A percentile compares a stretch with the other conserved stretches of the same genome.
phyloP scores from a whole-genome alignment of 495 filamentous ascomycete genomes.

The Aspergillus asperescens region DNA sequence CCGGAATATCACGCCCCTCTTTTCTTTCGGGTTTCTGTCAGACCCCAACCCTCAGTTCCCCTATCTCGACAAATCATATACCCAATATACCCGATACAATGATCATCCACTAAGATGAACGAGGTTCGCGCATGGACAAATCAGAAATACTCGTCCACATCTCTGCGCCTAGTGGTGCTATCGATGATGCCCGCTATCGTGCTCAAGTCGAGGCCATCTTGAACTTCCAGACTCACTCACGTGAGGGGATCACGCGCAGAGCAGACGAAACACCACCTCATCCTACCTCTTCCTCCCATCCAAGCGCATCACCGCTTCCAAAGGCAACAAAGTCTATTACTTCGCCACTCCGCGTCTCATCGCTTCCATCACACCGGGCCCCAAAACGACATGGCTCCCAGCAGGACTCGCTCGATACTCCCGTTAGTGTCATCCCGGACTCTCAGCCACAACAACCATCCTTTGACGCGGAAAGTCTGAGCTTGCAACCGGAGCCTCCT shows the following conservation, averaged over 20 bases:
- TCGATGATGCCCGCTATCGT: conserved; percentile 60
- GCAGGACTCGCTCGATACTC: conserved; percentile 37
- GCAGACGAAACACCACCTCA: no score
- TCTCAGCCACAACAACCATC: conserved; percentile 24
- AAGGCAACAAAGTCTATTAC: background rate
- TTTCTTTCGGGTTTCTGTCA: background rate
- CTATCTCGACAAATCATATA: background rate
- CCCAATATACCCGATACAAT: background rate
- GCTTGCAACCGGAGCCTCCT: background rate
- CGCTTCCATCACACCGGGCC: background rate
- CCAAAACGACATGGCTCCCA: background rate
- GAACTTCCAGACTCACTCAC: conserved; percentile 45
- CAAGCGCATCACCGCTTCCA: background rate
- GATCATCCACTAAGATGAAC: conserved; percentile 1
- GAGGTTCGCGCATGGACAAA: conserved; percentile 10
- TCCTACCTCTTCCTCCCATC: background rate
- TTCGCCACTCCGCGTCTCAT: conserved; percentile 2
- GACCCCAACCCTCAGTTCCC: background rate
- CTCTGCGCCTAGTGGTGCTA: conserved; percentile 54
- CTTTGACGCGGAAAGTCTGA: conserved; percentile 6
- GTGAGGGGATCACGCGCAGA: conserved; percentile 18
- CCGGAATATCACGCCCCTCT: background rate
- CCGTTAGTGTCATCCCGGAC: conserved; percentile 46
- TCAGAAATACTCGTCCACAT: conserved; percentile 66
- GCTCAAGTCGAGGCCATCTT: conserved; percentile 57